Percentiles rank a stretch among this genome's conserved stretches.
phyloP scores from a whole-genome alignment of 352 stramenopile species.

The Plasmopara muralis region DNA sequence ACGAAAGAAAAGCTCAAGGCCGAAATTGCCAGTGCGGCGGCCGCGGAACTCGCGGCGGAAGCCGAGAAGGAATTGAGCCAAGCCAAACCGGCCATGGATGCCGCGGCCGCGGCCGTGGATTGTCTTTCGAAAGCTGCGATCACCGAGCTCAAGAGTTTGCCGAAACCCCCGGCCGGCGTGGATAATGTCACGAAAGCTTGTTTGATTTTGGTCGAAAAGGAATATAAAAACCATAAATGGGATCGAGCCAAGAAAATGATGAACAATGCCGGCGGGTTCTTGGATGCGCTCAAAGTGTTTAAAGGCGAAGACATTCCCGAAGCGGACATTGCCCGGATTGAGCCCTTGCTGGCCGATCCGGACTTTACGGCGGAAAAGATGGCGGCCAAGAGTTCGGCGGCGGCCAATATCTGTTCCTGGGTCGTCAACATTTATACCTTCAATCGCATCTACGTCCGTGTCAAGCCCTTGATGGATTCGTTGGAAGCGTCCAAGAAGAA shows the following conservation, averaged over 20 bases:
- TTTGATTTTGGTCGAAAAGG: slow-evolving; percentile 96
- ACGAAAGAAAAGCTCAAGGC: slow-evolving; percentile 93
- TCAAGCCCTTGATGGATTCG: slow-evolving; percentile 97
- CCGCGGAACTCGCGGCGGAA: slow-evolving; percentile 89
- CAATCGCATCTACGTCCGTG: slow-evolving; percentile 98
- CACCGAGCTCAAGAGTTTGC: slow-evolving; percentile 95
- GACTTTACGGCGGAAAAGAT: slow-evolving; percentile 96
- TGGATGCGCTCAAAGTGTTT: slow-evolving; percentile 90
- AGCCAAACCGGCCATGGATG: slow-evolving; percentile 96
- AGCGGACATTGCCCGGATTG: slow-evolving; percentile 88
- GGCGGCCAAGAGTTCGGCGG: slow-evolving; percentile 93
- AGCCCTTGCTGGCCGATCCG: slow-evolving; percentile 89
- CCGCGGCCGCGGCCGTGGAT: slow-evolving; percentile 91
- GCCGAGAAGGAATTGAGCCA: slow-evolving; percentile 93
- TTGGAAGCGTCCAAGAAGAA: slow-evolving; percentile 92
- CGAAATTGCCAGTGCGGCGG: slow-evolving; percentile 86
- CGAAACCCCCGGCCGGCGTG: slow-evolving; percentile 92
- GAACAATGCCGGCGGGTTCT: slow-evolving; percentile 95
- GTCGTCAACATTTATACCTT: slow-evolving; percentile 98
- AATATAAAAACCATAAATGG: slow-evolving; percentile 99
- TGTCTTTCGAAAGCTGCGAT: slow-evolving; percentile 96
- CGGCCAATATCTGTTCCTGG: slow-evolving; percentile 96
- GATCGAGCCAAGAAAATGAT: slow-evolving; percentile 99
- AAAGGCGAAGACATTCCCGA: slow-evolving; percentile 94
- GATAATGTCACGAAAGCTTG: slow-evolving; percentile 95